These are phyloP conservation scores for Penicillium psychrosexuale DNA, from an alignment of 2,329 filamentous ascomycete genomes.

Conservation along the genomic window DNA sequence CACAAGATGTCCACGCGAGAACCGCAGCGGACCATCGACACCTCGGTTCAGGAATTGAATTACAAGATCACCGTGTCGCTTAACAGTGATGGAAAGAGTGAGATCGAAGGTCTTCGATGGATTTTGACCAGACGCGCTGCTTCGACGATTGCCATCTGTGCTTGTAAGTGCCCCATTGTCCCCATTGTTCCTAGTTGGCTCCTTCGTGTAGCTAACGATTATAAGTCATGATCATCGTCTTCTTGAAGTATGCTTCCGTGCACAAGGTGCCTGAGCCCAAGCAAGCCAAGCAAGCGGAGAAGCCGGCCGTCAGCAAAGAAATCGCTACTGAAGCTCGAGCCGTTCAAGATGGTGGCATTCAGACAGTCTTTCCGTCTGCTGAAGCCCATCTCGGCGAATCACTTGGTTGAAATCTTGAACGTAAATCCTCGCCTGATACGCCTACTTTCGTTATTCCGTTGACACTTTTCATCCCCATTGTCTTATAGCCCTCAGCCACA, in stretches of 20 bases:
- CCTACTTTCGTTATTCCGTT: neutral
- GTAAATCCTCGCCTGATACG: neutral
- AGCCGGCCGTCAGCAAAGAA: conserved; percentile 32
- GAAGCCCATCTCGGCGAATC: conserved; percentile 30
- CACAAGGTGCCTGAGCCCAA: conserved; percentile 37
- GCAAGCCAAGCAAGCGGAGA: conserved; percentile 33
- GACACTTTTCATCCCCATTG: neutral
- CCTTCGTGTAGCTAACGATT: conserved; percentile 10
- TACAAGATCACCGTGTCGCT: conserved; percentile 92
- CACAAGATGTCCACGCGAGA: conserved; percentile 87
- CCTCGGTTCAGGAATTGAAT: conserved; percentile 87
- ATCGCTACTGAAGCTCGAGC: conserved; percentile 25
- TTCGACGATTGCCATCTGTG: conserved; percentile 54
- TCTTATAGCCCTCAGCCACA: neutral
- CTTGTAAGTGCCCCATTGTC: conserved; percentile 36
- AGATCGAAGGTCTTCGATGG: conserved; percentile 90
- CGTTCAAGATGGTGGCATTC: conserved; percentile 14
- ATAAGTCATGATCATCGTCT: conserved; percentile 48
- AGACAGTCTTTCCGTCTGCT: conserved; percentile 12
- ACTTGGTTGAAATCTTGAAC: conserved; percentile 23
- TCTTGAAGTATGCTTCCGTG: conserved; percentile 46
- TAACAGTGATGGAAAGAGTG: conserved; percentile 84
- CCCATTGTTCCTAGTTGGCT: neutral
- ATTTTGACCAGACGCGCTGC: conserved; percentile 67
- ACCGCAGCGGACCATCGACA: conserved; percentile 81